Conservation (phyloP, 2,329 filamentous ascomycete genomes). For the Alternaria sp. region DNA sequence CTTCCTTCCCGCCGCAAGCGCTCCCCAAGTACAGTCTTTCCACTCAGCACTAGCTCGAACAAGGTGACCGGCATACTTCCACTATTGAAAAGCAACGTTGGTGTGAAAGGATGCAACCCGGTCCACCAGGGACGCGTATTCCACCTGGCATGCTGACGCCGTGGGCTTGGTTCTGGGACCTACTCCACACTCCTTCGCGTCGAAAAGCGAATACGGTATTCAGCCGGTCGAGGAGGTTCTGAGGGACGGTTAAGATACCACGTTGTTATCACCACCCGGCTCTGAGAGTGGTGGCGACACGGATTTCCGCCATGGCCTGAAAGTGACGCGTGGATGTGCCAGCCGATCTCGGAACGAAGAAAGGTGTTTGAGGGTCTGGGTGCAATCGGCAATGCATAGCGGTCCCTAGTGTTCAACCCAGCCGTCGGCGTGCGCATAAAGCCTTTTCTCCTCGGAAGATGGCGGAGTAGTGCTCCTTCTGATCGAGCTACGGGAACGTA, state of each 20-base stretch:
- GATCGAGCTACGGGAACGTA: background rate
- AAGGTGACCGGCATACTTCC: background rate
- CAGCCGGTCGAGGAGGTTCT: conserved; percentile 2
- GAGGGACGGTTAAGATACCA: background rate
- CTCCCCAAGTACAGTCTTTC: background rate
- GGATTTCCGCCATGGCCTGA: background rate
- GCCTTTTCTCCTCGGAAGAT: background rate
- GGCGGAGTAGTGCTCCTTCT: background rate
- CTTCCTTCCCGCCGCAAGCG: conserved; percentile 3
- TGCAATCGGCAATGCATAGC: background rate
- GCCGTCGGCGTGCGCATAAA: background rate
- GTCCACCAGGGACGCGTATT: background rate
- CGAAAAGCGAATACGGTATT: conserved; percentile 9
- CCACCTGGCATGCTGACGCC: conserved; percentile 2
- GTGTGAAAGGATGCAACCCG: background rate
- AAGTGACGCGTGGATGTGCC: background rate
- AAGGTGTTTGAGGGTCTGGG: background rate
- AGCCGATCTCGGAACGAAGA: background rate
- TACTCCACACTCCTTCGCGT: conserved; percentile 1
- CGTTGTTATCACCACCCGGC: background rate
- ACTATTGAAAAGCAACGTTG: background rate
- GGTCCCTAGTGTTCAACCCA: background rate
- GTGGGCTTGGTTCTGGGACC: conserved; percentile 1
- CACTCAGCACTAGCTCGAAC: background rate
- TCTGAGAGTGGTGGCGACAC: background rate